These are phyloP conservation scores for Cornus controversa DNA, from an alignment of 148 eudicot genomes.

Conservation along the genomic window DNA sequence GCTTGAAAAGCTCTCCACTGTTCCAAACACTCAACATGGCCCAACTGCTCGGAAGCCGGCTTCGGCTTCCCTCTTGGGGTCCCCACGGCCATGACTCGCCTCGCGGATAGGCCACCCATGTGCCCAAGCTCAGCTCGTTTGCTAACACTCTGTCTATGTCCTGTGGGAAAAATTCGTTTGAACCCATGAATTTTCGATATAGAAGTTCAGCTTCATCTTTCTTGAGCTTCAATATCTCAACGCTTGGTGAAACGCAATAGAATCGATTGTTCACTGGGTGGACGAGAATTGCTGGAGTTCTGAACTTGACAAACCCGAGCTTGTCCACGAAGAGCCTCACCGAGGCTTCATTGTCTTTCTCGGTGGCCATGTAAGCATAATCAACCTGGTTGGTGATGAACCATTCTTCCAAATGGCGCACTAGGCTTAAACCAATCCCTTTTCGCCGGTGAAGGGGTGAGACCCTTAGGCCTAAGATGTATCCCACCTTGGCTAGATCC, in stretches of 20 bases:
- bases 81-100: neutral
- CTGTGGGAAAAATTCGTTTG: slow-evolving; percentile 25
- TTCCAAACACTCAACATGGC: slow-evolving; percentile 40
- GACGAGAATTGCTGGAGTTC: slow-evolving; percentile 28
- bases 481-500: slow-evolving; percentile 25
- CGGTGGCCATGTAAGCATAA: slow-evolving; percentile 35
- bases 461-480: slow-evolving; percentile 34
- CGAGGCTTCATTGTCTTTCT: slow-evolving; percentile 30
- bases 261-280: slow-evolving; percentile 13
- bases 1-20: slow-evolving; percentile 25
- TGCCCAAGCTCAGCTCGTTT: slow-evolving; percentile 26
- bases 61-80: no score
- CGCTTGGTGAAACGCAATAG: neutral
- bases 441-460: slow-evolving; percentile 24
- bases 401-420: slow-evolving; percentile 27
- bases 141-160: slow-evolving; percentile 27
- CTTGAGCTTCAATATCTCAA: slow-evolving; percentile 20
- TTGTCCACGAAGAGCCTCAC: slow-evolving; percentile 23
- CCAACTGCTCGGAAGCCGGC: slow-evolving; percentile 25
- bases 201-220: slow-evolving; percentile 24
- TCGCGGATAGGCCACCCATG: slow-evolving; percentile 28
- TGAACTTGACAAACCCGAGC: slow-evolving; percentile 23
- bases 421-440: slow-evolving; percentile 29
- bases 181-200: slow-evolving; percentile 22
- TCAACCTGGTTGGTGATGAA: slow-evolving; percentile 24